Evolutionary conservation across 352 stramenopile genomes (phyloP), one percentile per base, ranked within the genome.

Genomic region (Elongisporangium anandrum): DNA sequence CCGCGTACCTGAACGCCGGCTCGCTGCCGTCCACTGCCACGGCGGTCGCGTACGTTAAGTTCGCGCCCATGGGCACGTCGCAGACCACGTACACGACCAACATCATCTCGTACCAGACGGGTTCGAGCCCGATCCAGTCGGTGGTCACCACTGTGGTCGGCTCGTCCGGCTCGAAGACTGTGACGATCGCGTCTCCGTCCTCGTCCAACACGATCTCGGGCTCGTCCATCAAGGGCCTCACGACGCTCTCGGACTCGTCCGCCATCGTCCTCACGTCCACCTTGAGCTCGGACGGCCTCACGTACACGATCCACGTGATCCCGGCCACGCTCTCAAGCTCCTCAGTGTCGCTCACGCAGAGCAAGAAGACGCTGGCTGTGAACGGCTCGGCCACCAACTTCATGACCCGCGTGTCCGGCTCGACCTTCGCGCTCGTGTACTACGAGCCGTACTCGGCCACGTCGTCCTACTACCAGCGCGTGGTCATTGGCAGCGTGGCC

Each of bases 331-430:
- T 92, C 64, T 66, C 59, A 12, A 68, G 79, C 55, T 65, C 59
- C 54, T 68, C 57, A 50, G 69, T 87, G 22, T 63, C 59, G 22
- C 57, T 88, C 50, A 60, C 73, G 52, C 70, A 76, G 55, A 70
- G 78, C 19, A 67, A 73, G 53, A 77, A 74, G 21, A 66, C 77
- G 13, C 64, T 80, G 24, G 77, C 65, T 0, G 75, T 69, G 67
- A 88, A 87, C 59, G 79, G 74, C 63, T 87, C 77, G 64, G 66
- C 59, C 48, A 89, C 79, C 55, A 91, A 72, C 65, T 90, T 88
- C 54, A 70, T 93, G 54, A 73, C 75, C 39, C 77, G 76, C 38
- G 56, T 93, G 29, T 90, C 79, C 48, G 79, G 83, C 54, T 77
- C 73, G 57, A 70, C 58, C 52, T 93, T 93, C 59, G 81, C 78